A percentile compares a stretch with the other conserved stretches of the same genome.
Conservation (phyloP, 129 eudicot species). For the Helichrysum umbraculigerum region DNA sequence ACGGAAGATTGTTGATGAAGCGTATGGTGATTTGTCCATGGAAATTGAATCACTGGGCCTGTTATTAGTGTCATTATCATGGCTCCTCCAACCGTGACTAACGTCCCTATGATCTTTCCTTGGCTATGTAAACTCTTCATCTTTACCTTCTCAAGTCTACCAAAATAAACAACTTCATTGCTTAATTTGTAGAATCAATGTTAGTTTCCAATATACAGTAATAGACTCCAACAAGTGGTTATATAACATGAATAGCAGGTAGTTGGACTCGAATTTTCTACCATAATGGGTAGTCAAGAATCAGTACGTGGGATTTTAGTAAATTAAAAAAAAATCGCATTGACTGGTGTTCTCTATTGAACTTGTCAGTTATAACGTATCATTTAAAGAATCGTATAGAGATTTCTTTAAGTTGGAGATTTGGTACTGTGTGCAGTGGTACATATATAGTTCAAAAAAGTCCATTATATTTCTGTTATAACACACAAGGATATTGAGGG, state of each 20-base stretch:
- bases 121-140: constrained; percentile 42
- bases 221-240: not conserved
- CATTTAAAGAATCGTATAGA: not conserved
- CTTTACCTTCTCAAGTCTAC: constrained; percentile 48
- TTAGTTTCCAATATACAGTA: not conserved
- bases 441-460: no score
- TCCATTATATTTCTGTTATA: no score
- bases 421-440: no score
- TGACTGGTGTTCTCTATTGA: no score
- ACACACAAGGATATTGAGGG: no score
- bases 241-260: not conserved
- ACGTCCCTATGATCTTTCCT: constrained; percentile 50
- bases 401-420: not conserved
- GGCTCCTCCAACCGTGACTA: constrained; percentile 61
- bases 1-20: constrained; percentile 16
- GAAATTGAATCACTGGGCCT: constrained; percentile 51
- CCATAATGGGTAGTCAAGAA: not conserved
- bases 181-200: not conserved
- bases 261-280: no score
- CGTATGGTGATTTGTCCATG: constrained; percentile 27
- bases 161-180: not conserved
- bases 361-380: no score
- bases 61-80: constrained; percentile 51
- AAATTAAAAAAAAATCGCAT: no score
- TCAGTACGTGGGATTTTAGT: no score